Percentiles rank a stretch among this genome's conserved stretches.
Evolutionary conservation across 106 monocot genomes (phyloP).

Genomic region (Apostasia ramifera): DNA sequence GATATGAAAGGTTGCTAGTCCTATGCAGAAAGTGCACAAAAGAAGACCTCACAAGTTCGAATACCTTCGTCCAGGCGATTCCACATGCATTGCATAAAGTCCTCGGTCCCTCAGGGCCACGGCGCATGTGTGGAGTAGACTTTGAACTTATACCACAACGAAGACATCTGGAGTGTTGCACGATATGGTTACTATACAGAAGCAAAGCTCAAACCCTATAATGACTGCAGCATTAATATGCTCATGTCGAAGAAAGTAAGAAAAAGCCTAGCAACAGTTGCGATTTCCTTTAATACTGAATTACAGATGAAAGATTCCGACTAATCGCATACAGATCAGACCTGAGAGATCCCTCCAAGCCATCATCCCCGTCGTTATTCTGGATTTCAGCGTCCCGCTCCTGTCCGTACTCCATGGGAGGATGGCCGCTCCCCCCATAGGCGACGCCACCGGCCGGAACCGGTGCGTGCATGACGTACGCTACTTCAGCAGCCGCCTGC

Average conservation of each 20-base stretch:
- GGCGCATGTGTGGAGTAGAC: constrained; percentile 42
- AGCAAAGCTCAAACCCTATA: no score
- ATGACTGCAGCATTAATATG: no score
- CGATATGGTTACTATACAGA: no score
- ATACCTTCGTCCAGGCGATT: constrained; percentile 43
- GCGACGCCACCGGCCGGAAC: neutral
- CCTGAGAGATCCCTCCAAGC: constrained; percentile 6
- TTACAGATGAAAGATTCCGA: no score
- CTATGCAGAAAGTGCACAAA: no score
- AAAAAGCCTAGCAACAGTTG: no score
- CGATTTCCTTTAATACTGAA: no score
- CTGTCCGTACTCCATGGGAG: constrained; percentile 7
- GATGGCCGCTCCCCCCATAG: neutral
- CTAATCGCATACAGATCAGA: neutral
- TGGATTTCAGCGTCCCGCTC: constrained; percentile 1
- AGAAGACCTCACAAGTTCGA: no score
- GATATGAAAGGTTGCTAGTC: no score
- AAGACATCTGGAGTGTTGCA: constrained; percentile 9
- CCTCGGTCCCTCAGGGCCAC: constrained; percentile 45
- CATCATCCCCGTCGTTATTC: constrained; percentile 10
- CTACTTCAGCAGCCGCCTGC: neutral
- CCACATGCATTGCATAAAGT: constrained; percentile 54
- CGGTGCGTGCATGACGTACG: neutral
- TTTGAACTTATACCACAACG: constrained; percentile 37
- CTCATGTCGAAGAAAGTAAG: no score